Evolutionary conservation across 805 yeast species (phyloP), one percentile per base, ranked within the genome.

Genomic region (Candida khao-thaluensis): DNA sequence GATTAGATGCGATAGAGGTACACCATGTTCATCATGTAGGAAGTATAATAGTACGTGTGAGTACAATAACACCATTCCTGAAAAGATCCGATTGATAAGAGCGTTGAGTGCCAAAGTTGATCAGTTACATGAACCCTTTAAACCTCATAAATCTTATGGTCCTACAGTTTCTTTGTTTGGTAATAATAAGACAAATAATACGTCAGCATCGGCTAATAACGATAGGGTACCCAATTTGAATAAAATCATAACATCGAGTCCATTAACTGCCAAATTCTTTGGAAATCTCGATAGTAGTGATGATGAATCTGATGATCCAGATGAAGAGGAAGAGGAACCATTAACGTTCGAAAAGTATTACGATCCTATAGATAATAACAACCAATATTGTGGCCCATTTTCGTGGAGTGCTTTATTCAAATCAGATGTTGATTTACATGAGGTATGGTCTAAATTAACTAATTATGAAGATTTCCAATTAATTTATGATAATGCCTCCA

Each of bases 21-120:
- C 50, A 28, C 71, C 71, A 2, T 66, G 72, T 38, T 52, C 60
- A 17, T 45, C 65, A 10, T 66, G 72, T 45, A 40, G 52, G 14
- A 59, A 51, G 31, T 57, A 60, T 36, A 44, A 48, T 5, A 41
- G 52, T 6, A 37, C 41, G 10, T 25, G 23, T 32, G 3, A 12
- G n/a, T 32, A 32, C n/a, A 11, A 7, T 5, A 17, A n/a, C n/a
- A 9, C 22, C 8, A 16, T 5, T 16, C 22, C 23, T 17, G 16
- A 24, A 5, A 33, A 23, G 8, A 6, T 17, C 14, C 7, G 5
- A 3, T 7, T 15, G 3, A 3, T 29, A 11, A 15, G n/a, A 15
- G 7, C 23, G 23, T n/a, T 29, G 14, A 29, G 18, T 29, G 6
- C 3, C 11, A 29, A 29, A 17, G 18, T 29, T 4, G 17, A 15